Evolutionary conservation across 306 rosid species (phyloP).

Genomic region (Prunus dulcis): DNA sequence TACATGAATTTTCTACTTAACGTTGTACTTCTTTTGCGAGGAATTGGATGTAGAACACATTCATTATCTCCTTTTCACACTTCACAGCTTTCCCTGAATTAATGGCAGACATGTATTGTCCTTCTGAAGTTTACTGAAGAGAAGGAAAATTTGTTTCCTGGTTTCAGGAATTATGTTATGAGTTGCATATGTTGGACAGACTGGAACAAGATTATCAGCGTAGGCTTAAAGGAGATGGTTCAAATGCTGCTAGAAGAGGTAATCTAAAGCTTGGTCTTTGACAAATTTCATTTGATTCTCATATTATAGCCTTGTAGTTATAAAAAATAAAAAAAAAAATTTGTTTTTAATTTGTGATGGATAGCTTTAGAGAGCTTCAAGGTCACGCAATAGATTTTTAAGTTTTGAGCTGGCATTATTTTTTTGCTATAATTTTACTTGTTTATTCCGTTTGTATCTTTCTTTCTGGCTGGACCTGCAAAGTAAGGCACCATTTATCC

Average conservation of each 20-base stretch:
- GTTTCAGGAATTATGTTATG: conserved; percentile 75
- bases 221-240: conserved; percentile 63
- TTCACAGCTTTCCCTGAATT: neutral
- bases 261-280: conserved; percentile 17
- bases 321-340: neutral
- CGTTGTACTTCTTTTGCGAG: neutral
- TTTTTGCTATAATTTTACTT: neutral
- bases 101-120: neutral
- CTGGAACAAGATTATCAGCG: conserved; percentile 67
- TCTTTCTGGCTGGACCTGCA: neutral
- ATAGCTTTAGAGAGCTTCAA: neutral
- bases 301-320: neutral
- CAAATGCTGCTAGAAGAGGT: conserved; percentile 70
- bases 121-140: conserved; percentile 22
- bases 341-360: neutral
- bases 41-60: neutral
- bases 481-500: neutral
- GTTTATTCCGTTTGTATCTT: too few relatives aligned
- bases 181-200: conserved; percentile 66
- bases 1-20: neutral
- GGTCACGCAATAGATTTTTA: neutral
- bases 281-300: neutral
- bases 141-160: conserved; percentile 15
- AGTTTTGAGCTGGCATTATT: neutral
- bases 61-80: neutral